Base-by-base conservation (phyloP, 768 basidiomycete genomes). In the Boletus tomentosulus region DNA sequence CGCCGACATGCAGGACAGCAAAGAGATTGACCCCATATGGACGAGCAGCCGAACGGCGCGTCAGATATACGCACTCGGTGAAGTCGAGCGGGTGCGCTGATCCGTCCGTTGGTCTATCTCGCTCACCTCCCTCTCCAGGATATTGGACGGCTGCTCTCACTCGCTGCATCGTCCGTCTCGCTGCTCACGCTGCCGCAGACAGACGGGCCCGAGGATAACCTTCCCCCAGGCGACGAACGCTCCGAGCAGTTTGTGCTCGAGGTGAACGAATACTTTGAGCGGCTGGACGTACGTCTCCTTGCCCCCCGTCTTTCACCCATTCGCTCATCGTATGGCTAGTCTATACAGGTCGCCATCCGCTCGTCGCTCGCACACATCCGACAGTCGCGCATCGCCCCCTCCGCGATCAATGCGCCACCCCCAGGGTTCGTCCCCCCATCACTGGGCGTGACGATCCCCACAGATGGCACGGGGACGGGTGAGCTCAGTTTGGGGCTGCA, bases 161-260 rank as follows among this genome's bases (percentile, higher is more conserved):
- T 90, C 24, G 89, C 89, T 6, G 86, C 86, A 8, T 87, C 89
- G 15, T 89, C 86, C 9, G 84, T 90, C 53, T 85, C 87, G 7
- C 77, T 91, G 48, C 76, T 92, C 46, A 86, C 89, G 2, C 74
- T 92, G n/a, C 89, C 89, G 1, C 89, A 91, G 69, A 89, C 88
- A 4, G 89, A 92, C 64, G 77, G 68, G 1, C 78, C 83, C 3
- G 81, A 81, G 7, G 85, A 87, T 49, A 76, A 72, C 51, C 76
- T 91, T 8, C 88, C 89, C 3, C 85, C 87, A 62, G 89, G 88
- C 38, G 89, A 86, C 55, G 89, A 92, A 69, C 78, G 89, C 34
- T 89, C 87, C 13, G 88, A 92, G 64, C 86, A 89, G 62, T 91
- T 92, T 59, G 89, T 91, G 38, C 76, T 86, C 39, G 87, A 91